A percentile compares a stretch with the other conserved stretches of the same genome.
Conservation (phyloP, 2,329 filamentous ascomycete species). For the Myriangium duriaei region DNA sequence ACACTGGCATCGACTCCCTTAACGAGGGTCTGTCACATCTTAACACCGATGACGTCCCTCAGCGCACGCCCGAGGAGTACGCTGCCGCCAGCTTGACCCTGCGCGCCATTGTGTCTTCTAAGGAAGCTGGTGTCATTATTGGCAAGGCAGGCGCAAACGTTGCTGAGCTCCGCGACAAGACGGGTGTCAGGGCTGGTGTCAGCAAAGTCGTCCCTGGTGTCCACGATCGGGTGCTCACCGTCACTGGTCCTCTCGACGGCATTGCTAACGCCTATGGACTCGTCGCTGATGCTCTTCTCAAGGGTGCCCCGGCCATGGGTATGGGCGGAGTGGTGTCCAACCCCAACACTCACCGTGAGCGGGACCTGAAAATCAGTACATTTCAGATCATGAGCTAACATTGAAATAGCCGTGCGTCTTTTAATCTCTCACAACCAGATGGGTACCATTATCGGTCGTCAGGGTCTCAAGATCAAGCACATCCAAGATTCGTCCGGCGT, state of each 20-base stretch:
- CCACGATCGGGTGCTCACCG: conserved; percentile 91
- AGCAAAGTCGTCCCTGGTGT: conserved; percentile 98
- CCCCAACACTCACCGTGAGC: conserved; percentile 88
- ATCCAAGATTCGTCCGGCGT: conserved; percentile 95
- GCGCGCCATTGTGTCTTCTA: conserved; percentile 94
- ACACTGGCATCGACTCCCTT: conserved; percentile 23
- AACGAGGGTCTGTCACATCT: conserved; percentile 31
- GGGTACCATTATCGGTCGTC: conserved; percentile 96
- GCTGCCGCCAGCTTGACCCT: conserved; percentile 84
- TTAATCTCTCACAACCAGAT: conserved; percentile 99
- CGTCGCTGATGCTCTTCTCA: conserved; percentile 79
- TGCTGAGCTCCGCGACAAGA: conserved; percentile 91
- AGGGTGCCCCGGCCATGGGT: conserved; percentile 86
- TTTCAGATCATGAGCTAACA: conserved; percentile 15
- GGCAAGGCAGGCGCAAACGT: conserved; percentile 98
- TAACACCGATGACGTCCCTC: conserved; percentile 58
- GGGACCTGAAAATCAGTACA: conserved; percentile 16
- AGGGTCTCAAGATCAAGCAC: conserved; percentile 97
- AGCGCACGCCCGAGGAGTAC: conserved; percentile 95
- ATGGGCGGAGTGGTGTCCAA: conserved; percentile 84
- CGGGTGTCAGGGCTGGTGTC: conserved; percentile 92
- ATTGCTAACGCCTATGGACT: conserved; percentile 88
- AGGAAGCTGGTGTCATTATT: conserved; percentile 97
- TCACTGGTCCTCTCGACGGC: conserved; percentile 77
- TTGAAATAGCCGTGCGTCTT: conserved; percentile 69